Base-by-base conservation (phyloP, 2,329 filamentous ascomycete genomes). In the Arachnopeziza araneosa region DNA sequence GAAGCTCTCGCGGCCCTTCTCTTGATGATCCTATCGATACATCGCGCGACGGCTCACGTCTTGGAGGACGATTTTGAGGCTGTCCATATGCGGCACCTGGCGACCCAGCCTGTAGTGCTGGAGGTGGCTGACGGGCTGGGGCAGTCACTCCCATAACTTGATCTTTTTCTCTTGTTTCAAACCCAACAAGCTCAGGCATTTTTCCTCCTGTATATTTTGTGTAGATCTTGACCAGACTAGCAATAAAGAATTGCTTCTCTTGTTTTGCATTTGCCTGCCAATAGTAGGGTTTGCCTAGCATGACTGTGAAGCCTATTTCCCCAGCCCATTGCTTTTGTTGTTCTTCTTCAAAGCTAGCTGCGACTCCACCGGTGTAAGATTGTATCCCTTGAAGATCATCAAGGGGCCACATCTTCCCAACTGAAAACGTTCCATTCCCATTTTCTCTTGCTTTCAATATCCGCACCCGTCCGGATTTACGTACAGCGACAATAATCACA, bases 201-300 rank as follows among this genome's bases (percentile, higher is more conserved):
- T 87, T 89, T 14, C 93, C 93, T 26, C 91, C 90, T 0, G 95
- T 98, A 72, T 98, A 99, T 76, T 98, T 99, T 69, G 87, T 87
- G 74, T 90, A 99, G 66, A 99, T 97, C 75, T 98, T 99, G 71
- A 98, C 86, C 67, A 98, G 77, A 74, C 93, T 97, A 36, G 90
- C 92, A 70, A 99, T 95, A 75, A 99, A 99, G 77, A 98, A 98
- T 72, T 96, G 93, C 80, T 97, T 98, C 76, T 99, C 95, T 77
- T 97, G 97, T 57, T 90, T 83, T 0, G 91, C 95, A 65, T 91
- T 87, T 36, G 95, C 92, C 74, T 96, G 86, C 95, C 95, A 99
- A 74, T 95, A 99, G 76, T 99, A 99, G 0, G 92, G 90, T 74
- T 99, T 99, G 24, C 89, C 88, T 26, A 99, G 83, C 1, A 88